Conservation (phyloP, 2,329 filamentous ascomycete genomes). For the Whalleya microplaca region DNA sequence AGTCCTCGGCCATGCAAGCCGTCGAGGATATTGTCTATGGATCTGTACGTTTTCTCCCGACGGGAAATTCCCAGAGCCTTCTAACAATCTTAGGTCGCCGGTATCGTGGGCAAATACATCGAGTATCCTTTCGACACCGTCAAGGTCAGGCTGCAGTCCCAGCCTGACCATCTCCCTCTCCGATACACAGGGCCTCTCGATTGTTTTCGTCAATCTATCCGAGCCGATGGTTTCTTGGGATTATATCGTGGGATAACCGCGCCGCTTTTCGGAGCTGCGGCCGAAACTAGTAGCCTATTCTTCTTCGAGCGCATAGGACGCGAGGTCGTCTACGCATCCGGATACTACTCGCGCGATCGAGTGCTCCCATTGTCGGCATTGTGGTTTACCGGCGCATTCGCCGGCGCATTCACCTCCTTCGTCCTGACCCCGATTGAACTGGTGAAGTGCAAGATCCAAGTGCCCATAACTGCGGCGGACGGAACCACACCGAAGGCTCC, state of each 20-base stretch:
- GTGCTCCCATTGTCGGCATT: slow-evolving; percentile 76
- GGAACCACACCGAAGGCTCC: slow-evolving; percentile 52
- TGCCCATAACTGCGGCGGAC: slow-evolving; percentile 53
- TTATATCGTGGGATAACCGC: slow-evolving; percentile 94
- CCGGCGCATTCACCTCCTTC: slow-evolving; percentile 86
- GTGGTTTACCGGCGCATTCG: slow-evolving; percentile 79
- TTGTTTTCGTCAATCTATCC: slow-evolving; percentile 87
- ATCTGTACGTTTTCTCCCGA: slow-evolving; percentile 61
- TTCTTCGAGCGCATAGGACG: slow-evolving; percentile 83
- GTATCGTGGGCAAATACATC: slow-evolving; percentile 90
- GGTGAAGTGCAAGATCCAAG: slow-evolving; percentile 98
- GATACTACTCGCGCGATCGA: slow-evolving; percentile 53
- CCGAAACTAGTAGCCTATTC: slow-evolving; percentile 91
- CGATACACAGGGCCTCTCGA: slow-evolving; percentile 86
- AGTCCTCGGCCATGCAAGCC: slow-evolving; percentile 61
- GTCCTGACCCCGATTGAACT: slow-evolving; percentile 94
- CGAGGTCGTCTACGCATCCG: slow-evolving; percentile 61
- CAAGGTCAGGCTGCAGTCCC: slow-evolving; percentile 96
- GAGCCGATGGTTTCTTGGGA: slow-evolving; percentile 75
- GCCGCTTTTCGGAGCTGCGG: slow-evolving; percentile 85
- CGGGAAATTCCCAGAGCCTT: neutral
- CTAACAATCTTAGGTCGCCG: slow-evolving; percentile 63
- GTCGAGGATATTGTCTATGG: slow-evolving; percentile 88
- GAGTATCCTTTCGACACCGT: slow-evolving; percentile 99
- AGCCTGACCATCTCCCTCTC: slow-evolving; percentile 80